Evolutionary conservation across 306 rosid genomes (phyloP), one percentile per base, ranked within the genome.

Genomic region (Crotalaria pallida): DNA sequence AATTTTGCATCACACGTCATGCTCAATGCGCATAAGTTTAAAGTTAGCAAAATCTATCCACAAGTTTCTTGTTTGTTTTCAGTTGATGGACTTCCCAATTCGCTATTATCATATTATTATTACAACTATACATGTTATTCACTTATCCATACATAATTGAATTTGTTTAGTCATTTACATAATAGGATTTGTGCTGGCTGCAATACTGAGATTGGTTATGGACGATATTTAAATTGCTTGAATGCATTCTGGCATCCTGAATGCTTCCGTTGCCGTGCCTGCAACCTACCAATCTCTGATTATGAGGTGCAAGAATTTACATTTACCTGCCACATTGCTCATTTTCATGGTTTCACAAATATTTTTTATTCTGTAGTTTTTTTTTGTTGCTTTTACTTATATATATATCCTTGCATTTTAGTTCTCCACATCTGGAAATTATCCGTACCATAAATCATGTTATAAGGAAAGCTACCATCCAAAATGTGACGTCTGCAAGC

Each of bases 401-500:
- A 33, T 77, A 0, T 13, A 17, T 52, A 24, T 69, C 13, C 17
- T 27, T 77, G 58, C 56, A 44, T 67, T 27, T 78, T 69, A 92
- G 98, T 92, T 92, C 85, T 89, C 96, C 79, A 92, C 98, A 3
- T 84, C 90, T 59, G 98, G 96, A 69, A 88, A 86, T 81, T 82
- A 73, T 61, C 98, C 99, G 33, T 91, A 87, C 75, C 97, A 95
- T 78, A 95, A 88, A 76, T 55, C 96, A 72, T 95, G 99, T 85
- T 91, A 95, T 80, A 95, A 82, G 86, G 97, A 91, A 82, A 91
- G 79, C 83, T 87, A 91, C 83, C 96, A 91, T 81, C 99, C 99
- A 51, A 95, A 95, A 76, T 95, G 99, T 81, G 99, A 95, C 79
- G 97, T 95, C 74, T 95, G 99, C 94, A 95, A 86, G 85, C 96